Conservation (phyloP, 345 rosid genomes). For the Iberis pinnata region DNA sequence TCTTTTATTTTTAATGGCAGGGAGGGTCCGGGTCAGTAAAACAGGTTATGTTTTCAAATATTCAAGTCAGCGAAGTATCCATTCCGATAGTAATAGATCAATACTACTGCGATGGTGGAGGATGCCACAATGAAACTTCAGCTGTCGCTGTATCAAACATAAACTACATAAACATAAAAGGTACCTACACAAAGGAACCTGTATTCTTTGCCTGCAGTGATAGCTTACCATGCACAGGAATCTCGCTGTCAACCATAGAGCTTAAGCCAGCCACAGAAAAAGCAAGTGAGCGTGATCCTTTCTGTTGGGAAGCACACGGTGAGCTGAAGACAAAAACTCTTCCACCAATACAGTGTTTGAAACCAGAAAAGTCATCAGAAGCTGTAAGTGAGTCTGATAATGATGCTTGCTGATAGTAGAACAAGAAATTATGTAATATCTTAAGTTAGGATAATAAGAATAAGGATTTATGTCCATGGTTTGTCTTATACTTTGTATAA, state of each 20-base stretch:
- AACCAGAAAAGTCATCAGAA: conserved; percentile 39
- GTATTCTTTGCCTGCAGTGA: conserved; percentile 81
- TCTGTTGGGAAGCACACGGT: conserved; percentile 80
- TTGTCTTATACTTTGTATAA: conserved; percentile 18
- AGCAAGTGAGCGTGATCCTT: conserved; percentile 37
- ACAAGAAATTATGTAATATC: conserved; percentile 7
- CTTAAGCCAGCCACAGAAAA: conserved; percentile 43
- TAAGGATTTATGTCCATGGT: conserved; percentile 10
- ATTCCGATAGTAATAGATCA: conserved; percentile 82
- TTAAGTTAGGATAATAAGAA: conserved; percentile 21
- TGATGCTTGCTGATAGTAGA: conserved; percentile 42
- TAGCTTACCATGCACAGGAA: conserved; percentile 62
- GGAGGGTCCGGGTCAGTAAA: conserved; percentile 87
- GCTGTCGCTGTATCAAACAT: conserved; percentile 69
- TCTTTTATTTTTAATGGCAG: conserved; percentile 31
- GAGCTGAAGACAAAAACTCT: conserved; percentile 47
- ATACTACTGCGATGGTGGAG: conserved; percentile 59
- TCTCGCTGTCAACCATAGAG: conserved; percentile 50
- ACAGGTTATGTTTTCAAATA: conserved; percentile 74
- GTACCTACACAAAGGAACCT: conserved; percentile 64
- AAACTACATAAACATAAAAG: conserved; percentile 59
- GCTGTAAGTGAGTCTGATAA: conserved; percentile 20
- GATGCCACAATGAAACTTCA: conserved; percentile 57
- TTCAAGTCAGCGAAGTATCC: conserved; percentile 63
- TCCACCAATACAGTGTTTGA: conserved; percentile 65